Percentiles rank a stretch among this genome's conserved stretches.
These are phyloP conservation scores for Dacryopinax spathularia DNA, from an alignment of 768 basidiomycete genomes.

Conservation along the genomic window DNA sequence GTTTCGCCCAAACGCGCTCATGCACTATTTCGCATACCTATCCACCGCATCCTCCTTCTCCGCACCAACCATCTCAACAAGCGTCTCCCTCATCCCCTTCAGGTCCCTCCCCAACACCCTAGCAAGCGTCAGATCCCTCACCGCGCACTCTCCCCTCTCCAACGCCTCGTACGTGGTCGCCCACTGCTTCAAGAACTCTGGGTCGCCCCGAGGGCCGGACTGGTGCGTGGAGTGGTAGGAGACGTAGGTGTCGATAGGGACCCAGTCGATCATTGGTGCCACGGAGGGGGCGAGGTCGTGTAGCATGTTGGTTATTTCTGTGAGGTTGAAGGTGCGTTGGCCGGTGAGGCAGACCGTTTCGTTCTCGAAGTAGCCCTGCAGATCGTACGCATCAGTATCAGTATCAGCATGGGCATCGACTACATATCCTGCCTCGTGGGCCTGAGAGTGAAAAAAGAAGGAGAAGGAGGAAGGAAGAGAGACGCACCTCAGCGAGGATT, in stretches of 20 bases:
- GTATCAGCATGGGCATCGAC: too few relatives aligned
- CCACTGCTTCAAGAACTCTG: constrained; percentile 20
- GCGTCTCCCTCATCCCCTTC: constrained; percentile 18
- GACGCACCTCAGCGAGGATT: constrained; percentile 20
- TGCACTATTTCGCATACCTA: constrained; percentile 18
- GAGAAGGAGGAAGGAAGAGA: not conserved
- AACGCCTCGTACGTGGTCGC: constrained; percentile 22
- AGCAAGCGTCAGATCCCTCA: constrained; percentile 20
- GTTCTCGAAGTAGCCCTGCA: constrained; percentile 19
- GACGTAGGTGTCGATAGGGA: constrained; percentile 20
- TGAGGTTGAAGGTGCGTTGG: constrained; percentile 16
- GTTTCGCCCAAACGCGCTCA: too few relatives aligned
- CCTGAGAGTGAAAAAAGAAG: too few relatives aligned
- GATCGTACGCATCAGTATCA: too few relatives aligned
- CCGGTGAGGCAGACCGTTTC: constrained; percentile 21
- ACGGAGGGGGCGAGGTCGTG: constrained; percentile 13
- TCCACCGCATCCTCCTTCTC: constrained; percentile 12
- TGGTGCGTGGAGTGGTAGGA: constrained; percentile 13
- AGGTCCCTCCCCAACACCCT: constrained; percentile 20
- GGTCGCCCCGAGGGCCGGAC: constrained; percentile 10
- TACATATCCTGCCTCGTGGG: too few relatives aligned
- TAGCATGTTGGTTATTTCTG: constrained; percentile 18
- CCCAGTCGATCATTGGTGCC: constrained; percentile 12
- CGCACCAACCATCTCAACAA: constrained; percentile 14
- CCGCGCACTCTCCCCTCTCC: constrained; percentile 20